Percentiles rank a stretch among this genome's conserved stretches.
Evolutionary conservation across 2,329 filamentous ascomycete genomes (phyloP).

Genomic region (Cladosporium colombiae): DNA sequence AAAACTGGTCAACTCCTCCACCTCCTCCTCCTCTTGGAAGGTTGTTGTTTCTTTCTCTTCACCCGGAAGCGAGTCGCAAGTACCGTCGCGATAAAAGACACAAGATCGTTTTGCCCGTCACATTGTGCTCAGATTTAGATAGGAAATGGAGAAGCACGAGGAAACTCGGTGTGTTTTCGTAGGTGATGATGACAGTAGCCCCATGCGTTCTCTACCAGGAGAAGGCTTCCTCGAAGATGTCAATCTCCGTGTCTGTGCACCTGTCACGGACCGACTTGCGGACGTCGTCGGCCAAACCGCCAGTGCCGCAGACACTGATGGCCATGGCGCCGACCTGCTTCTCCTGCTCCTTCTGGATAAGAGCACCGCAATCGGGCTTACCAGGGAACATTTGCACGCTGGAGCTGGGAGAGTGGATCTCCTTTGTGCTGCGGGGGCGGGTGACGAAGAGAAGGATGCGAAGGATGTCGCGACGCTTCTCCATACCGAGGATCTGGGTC

Average conservation of each 20-base stretch:
- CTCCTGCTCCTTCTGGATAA: constrained; percentile 80
- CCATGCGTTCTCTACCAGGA: constrained; percentile 51
- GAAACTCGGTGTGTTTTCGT: background rate
- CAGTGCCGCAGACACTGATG: constrained; percentile 77
- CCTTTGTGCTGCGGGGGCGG: constrained; percentile 77
- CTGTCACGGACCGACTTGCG: constrained; percentile 65
- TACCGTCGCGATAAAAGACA: background rate
- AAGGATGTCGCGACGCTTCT: constrained; percentile 77
- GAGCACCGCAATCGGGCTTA: constrained; percentile 75
- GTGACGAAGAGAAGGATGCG: constrained; percentile 90
- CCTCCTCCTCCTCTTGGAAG: background rate
- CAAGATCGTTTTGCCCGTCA: constrained; percentile 18
- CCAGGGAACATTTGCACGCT: constrained; percentile 93
- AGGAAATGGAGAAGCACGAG: background rate
- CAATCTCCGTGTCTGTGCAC: constrained; percentile 66
- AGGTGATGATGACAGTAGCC: background rate
- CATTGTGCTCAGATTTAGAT: constrained; percentile 6
- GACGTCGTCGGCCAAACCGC: constrained; percentile 73
- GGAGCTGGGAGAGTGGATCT: constrained; percentile 72
- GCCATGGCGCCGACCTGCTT: constrained; percentile 85
- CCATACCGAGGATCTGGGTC: constrained; percentile 79
- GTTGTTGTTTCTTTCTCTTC: background rate
- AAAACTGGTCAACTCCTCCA: background rate
- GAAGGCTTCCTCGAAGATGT: constrained; percentile 80
- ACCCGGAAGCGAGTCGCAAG: constrained; percentile 1